Evolutionary conservation across 257 asterid species (phyloP).

Genomic region (Gentiana macrophylla): DNA sequence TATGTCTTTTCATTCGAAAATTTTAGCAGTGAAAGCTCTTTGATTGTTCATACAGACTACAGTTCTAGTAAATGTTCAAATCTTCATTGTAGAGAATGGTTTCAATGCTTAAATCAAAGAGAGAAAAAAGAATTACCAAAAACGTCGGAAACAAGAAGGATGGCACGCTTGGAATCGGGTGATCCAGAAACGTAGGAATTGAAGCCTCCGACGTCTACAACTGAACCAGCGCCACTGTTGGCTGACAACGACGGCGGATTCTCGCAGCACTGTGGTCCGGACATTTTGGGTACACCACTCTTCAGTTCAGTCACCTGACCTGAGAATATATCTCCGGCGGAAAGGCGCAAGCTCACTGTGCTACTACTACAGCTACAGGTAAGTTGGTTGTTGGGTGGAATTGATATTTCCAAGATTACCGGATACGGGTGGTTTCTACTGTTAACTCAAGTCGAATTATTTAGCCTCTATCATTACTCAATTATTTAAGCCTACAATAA

Average conservation of each 20-base stretch:
- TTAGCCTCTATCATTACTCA: too few relatives aligned
- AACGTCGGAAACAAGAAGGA: conserved; percentile 42
- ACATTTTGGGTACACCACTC: conserved; percentile 14
- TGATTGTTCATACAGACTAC: too few relatives aligned
- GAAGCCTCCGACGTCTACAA: conserved; percentile 33
- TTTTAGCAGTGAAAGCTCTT: not conserved
- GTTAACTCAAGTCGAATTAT: too few relatives aligned
- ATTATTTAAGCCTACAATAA: too few relatives aligned
- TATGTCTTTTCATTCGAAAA: not conserved
- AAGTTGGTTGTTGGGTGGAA: too few relatives aligned
- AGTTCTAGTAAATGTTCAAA: not conserved
- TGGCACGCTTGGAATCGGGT: conserved; percentile 32
- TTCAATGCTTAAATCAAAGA: not conserved
- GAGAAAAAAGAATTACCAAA: conserved; percentile 18
- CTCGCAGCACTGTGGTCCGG: conserved; percentile 50
- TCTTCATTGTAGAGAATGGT: not conserved
- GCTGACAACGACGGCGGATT: conserved; percentile 48
- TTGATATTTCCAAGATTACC: too few relatives aligned
- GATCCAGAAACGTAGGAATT: conserved; percentile 33
- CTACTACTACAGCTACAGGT: too few relatives aligned
- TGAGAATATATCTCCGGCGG: too few relatives aligned
- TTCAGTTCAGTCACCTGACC: too few relatives aligned
- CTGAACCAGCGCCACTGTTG: conserved; percentile 36
- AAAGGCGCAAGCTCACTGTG: too few relatives aligned
- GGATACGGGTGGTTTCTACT: too few relatives aligned